Evolutionary conservation across 129 eudicot genomes (phyloP).

Genomic region (Artemisia argyi): DNA sequence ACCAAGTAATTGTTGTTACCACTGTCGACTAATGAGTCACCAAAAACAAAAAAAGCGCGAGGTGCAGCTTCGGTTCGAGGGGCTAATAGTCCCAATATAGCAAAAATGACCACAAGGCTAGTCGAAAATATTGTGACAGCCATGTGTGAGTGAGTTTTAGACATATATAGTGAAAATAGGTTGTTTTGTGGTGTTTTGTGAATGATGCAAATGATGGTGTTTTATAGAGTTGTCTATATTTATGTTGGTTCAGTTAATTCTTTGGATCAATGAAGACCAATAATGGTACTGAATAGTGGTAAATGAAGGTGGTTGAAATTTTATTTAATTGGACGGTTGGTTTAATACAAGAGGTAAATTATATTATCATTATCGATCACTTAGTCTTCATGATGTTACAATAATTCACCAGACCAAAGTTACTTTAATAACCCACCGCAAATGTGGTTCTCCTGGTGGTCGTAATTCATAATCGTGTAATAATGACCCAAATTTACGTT

Average conservation of each 20-base stretch:
- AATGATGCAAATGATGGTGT: constrained; percentile 20
- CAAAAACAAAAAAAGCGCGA: constrained; percentile 43
- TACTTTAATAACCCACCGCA: not conserved
- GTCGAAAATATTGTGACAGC: constrained; percentile 8
- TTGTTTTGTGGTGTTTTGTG: constrained; percentile 13
- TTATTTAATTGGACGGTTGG: constrained; percentile 25
- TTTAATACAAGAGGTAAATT: not conserved
- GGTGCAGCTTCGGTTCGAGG: constrained; percentile 22
- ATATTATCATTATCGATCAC: not conserved
- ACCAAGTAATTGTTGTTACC: constrained; percentile 47
- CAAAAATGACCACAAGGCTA: not conserved
- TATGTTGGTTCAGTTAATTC: constrained; percentile 4
- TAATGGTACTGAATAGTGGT: constrained; percentile 3
- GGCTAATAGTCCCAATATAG: constrained; percentile 9
- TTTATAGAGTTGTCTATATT: constrained; percentile 17
- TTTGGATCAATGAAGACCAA: constrained; percentile 10
- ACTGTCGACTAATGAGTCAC: constrained; percentile 44
- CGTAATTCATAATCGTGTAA: too few relatives aligned
- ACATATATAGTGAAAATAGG: constrained; percentile 10
- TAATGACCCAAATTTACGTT: too few relatives aligned
- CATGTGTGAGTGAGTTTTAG: constrained; percentile 24
- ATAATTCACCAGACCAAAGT: not conserved
- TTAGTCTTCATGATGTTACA: not conserved
- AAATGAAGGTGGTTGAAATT: constrained; percentile 33
- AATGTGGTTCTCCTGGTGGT: not conserved